phyloP scores from a whole-genome alignment of 2,329 filamentous ascomycete species.

The Aspergillus sp. region DNA sequence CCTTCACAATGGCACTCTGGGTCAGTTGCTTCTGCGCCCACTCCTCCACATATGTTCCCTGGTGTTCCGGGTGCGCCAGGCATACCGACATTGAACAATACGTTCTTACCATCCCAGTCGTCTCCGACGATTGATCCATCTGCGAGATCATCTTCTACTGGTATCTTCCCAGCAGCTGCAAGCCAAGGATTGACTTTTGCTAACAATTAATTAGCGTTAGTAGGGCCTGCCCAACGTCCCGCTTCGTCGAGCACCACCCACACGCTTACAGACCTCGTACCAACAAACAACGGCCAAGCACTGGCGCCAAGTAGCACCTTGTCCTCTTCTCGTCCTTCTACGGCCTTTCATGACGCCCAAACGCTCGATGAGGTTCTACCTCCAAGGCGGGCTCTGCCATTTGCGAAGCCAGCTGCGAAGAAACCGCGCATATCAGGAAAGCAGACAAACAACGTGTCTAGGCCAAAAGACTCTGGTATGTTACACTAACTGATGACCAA shows the following conservation, averaged over 20 bases:
- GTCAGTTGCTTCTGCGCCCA: constrained; percentile 5
- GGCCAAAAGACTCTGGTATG: background rate
- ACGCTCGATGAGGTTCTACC: constrained; percentile 33
- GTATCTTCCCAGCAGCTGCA: background rate
- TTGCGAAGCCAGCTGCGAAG: constrained; percentile 23
- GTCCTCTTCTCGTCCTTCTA: constrained; percentile 14
- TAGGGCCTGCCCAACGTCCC: constrained; percentile 4
- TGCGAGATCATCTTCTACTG: constrained; percentile 3
- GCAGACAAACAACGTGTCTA: background rate
- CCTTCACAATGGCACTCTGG: constrained; percentile 21
- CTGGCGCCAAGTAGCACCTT: background rate
- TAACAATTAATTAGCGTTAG: background rate
- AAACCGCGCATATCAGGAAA: constrained; percentile 4
- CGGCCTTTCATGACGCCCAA: constrained; percentile 20
- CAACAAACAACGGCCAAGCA: background rate
- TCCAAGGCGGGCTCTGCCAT: constrained; percentile 38
- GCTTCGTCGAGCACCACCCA: constrained; percentile 8
- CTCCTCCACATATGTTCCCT: constrained; percentile 1
- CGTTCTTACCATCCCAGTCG: constrained; percentile 2
- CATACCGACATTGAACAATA: constrained; percentile 5
- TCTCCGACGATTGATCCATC: background rate
- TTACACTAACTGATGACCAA: background rate
- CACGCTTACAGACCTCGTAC: background rate
- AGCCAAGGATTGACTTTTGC: background rate
- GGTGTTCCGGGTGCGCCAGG: background rate